Evolutionary conservation across 2,329 filamentous ascomycete species (phyloP).

Genomic region (Claviceps pazoutovae): DNA sequence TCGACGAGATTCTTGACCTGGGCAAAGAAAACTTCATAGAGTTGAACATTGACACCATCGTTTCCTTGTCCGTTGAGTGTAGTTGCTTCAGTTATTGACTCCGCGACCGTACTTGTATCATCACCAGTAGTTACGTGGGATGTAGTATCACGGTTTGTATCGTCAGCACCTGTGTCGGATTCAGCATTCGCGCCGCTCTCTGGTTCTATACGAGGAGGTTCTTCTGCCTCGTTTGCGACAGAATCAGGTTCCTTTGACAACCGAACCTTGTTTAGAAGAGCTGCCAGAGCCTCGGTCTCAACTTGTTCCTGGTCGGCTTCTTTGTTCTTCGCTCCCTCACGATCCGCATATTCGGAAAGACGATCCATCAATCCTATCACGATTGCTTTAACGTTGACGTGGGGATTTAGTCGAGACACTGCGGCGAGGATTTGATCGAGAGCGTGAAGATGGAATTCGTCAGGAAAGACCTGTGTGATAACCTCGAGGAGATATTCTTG

Average conservation of each 20-base stretch:
- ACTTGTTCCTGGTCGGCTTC: slow-evolving; percentile 58
- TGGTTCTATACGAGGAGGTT: slow-evolving; percentile 21
- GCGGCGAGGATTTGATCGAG: slow-evolving; percentile 90
- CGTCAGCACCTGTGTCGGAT: slow-evolving; percentile 20
- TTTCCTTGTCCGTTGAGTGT: slow-evolving; percentile 31
- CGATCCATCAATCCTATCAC: slow-evolving; percentile 97
- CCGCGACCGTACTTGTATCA: slow-evolving; percentile 15
- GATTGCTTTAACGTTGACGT: slow-evolving; percentile 96
- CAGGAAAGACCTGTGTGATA: slow-evolving; percentile 96
- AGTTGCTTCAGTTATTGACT: slow-evolving; percentile 28
- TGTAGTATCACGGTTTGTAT: slow-evolving; percentile 12
- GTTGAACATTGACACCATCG: slow-evolving; percentile 55
- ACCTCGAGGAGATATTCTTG: slow-evolving; percentile 97
- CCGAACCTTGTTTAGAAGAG: slow-evolving; percentile 64
- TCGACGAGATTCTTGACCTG: slow-evolving; percentile 91
- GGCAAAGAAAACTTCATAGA: slow-evolving; percentile 95
- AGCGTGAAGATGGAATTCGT: slow-evolving; percentile 95
- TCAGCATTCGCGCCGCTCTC: slow-evolving; percentile 16
- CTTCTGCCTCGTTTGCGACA: slow-evolving; percentile 8
- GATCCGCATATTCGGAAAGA: slow-evolving; percentile 83
- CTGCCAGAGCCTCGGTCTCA: slow-evolving; percentile 72
- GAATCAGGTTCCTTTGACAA: slow-evolving; percentile 41
- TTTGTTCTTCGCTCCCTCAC: slow-evolving; percentile 61
- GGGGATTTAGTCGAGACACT: slow-evolving; percentile 82
- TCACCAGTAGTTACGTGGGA: slow-evolving; percentile 15